Evolutionary conservation across 495 filamentous ascomycete species (phyloP), one percentile per base, ranked within the genome.

Genomic region (Aspergillus kassunensis): DNA sequence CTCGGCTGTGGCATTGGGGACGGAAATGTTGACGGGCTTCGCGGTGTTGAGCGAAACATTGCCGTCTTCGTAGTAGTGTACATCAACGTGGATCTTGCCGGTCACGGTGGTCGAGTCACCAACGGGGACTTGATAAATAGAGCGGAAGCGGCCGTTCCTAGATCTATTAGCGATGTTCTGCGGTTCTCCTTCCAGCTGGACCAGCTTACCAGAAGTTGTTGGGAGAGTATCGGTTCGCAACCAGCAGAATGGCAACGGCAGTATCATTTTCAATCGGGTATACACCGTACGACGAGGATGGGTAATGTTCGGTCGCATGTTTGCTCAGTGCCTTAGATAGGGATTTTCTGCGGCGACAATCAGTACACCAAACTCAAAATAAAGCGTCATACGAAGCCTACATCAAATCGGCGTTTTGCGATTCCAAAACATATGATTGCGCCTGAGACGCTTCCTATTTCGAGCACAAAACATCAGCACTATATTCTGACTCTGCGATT

Each of bases 61-160:
- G 34, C 95, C 95, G 70, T 99, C 95, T 71, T 99, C 95, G 77
- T 97, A 99, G 80, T 99, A 99, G 78, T 99, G 95, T 39, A 99
- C 92, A 68, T 78, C 64, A 64, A 80, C 46, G 71, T 82, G 57
- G 69, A 75, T 61, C 45, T 72, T 73, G 62, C 72, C 71, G 19
- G 69, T 70, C 20, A 75, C 50, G 45, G 69, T 64, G 29, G 71
- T 61, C n/a, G 71, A 64, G 6, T 83, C 71, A 10, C 86, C 74
- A 70, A 87, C 86, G 66, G 86, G 80, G 36, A 74, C 43, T 58
- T 67, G 62, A 74, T 97, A 97, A 43, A 84, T 79, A 34, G 89
- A 89, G 53, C 95, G 90, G 86, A 91, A 97, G 51, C 95, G 89
- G 40, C 95, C 95, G 73, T 96, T 97, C 89, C 88, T 91, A 53